phyloP scores from a whole-genome alignment of 306 rosid genomes.

The Begonia loranthoides region DNA sequence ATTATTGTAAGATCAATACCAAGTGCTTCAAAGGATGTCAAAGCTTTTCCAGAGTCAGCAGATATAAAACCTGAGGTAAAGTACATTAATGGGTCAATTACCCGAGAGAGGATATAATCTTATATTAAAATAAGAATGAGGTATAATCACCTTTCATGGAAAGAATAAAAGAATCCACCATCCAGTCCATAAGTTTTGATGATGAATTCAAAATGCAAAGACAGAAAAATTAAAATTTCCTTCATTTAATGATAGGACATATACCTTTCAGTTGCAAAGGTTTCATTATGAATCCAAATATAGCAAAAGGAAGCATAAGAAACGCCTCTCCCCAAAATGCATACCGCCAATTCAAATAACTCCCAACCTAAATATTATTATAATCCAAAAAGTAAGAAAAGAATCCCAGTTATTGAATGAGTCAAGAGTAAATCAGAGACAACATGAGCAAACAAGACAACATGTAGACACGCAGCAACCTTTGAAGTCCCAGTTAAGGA shows the following conservation, averaged over 20 bases:
- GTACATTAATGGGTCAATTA: neutral
- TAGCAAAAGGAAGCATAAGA: slow-evolving; percentile 73
- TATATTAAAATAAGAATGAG: no score
- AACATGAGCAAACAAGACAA: no score
- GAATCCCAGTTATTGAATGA: neutral
- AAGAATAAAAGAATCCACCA: no score
- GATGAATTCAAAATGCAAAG: no score
- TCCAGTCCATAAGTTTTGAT: no score
- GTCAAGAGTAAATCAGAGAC: no score
- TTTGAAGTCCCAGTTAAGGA: no score
- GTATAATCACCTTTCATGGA: no score
- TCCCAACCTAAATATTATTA: slow-evolving; percentile 46
- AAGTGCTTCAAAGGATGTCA: slow-evolving; percentile 16
- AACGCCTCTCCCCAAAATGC: slow-evolving; percentile 64
- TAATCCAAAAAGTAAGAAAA: neutral
- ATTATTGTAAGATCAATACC: no score
- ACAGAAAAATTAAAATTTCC: neutral
- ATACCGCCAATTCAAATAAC: slow-evolving; percentile 46
- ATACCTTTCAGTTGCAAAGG: slow-evolving; percentile 74
- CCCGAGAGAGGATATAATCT: neutral
- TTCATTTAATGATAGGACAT: neutral
- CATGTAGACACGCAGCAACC: no score
- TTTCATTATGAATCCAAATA: slow-evolving; percentile 56
- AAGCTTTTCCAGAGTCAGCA: slow-evolving; percentile 21
- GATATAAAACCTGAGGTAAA: slow-evolving; percentile 41